phyloP scores from a whole-genome alignment of 495 filamentous ascomycete genomes.

The Talaromyces ruber region DNA sequence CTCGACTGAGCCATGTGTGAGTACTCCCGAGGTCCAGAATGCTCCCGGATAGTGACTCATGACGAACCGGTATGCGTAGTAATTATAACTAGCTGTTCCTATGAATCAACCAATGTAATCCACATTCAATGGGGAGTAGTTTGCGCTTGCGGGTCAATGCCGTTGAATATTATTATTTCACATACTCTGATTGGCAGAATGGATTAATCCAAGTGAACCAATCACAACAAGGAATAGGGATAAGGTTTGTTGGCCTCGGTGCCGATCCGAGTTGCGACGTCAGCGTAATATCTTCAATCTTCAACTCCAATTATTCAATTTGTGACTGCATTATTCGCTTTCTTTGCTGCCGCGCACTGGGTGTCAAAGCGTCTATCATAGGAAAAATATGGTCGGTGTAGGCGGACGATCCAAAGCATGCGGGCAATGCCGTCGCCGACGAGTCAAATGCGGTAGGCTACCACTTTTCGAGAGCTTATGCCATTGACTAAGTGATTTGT shows the following conservation, averaged over 20 bases:
- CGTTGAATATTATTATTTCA: not conserved
- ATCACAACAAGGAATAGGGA: not conserved
- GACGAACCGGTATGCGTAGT: too few species aligned
- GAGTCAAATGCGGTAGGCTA: conserved; percentile 6
- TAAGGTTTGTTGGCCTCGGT: not conserved
- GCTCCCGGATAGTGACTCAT: too few species aligned
- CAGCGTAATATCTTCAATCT: not conserved
- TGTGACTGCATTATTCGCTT: too few species aligned
- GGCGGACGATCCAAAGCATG: conserved; percentile 5
- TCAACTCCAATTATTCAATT: not conserved
- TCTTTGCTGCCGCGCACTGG: not conserved
- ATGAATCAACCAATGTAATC: too few species aligned
- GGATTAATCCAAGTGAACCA: not conserved
- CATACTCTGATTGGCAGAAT: not conserved
- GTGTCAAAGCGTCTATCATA: too few species aligned
- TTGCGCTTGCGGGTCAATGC: too few species aligned
- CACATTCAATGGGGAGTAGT: too few species aligned
- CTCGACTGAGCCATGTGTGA: not conserved
- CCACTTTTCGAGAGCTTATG: not conserved
- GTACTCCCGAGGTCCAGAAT: too few species aligned
- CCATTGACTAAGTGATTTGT: not conserved
- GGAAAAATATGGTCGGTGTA: conserved; percentile 1
- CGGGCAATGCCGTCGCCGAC: conserved; percentile 1
- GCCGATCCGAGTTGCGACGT: not conserved
- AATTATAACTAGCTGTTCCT: too few species aligned